A percentile compares a stretch with the other conserved stretches of the same genome.
Evolutionary conservation across 1,284 basidiomycete species (phyloP).

Genomic region (Tylopilus sp.): DNA sequence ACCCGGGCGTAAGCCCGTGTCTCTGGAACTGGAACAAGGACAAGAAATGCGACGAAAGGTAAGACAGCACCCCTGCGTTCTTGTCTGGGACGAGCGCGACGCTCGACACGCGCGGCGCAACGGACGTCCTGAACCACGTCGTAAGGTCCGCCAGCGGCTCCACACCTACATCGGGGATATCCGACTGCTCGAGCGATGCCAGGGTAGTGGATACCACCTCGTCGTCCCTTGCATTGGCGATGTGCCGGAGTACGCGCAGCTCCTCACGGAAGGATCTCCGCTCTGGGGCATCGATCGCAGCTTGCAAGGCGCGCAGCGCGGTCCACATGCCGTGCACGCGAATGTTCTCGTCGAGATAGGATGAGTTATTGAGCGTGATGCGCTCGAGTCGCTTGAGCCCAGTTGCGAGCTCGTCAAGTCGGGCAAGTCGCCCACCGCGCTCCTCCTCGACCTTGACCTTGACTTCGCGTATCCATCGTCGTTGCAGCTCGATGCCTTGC

Average conservation of each 20-base stretch:
- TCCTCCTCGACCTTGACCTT: constrained; percentile 96
- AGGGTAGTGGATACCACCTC: constrained; percentile 66
- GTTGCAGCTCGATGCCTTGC: constrained; percentile 96
- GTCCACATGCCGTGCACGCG: constrained; percentile 82
- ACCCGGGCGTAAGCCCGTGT: constrained; percentile 71
- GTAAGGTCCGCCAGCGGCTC: constrained; percentile 88
- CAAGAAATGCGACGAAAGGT: constrained; percentile 78
- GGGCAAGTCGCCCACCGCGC: constrained; percentile 91
- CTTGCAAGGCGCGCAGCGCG: constrained; percentile 61
- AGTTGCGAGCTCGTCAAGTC: constrained; percentile 89
- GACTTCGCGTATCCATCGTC: constrained; percentile 94
- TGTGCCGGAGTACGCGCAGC: constrained; percentile 76
- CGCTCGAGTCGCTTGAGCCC: constrained; percentile 90
- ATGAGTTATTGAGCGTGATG: constrained; percentile 87
- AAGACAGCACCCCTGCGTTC: constrained; percentile 84
- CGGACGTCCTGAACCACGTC: constrained; percentile 84
- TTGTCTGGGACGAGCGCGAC: constrained; percentile 90
- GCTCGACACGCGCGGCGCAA: constrained; percentile 80
- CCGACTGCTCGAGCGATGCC: constrained; percentile 68
- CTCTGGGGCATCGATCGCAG: constrained; percentile 54
- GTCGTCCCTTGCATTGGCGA: constrained; percentile 69
- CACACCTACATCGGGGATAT: constrained; percentile 81
- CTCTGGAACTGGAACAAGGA: constrained; percentile 78
- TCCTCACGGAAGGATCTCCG: constrained; percentile 87
- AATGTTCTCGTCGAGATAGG: constrained; percentile 86